These are phyloP conservation scores for Podospora pseudoanserina DNA, from an alignment of 495 filamentous ascomycete genomes.

Conservation along the genomic window DNA sequence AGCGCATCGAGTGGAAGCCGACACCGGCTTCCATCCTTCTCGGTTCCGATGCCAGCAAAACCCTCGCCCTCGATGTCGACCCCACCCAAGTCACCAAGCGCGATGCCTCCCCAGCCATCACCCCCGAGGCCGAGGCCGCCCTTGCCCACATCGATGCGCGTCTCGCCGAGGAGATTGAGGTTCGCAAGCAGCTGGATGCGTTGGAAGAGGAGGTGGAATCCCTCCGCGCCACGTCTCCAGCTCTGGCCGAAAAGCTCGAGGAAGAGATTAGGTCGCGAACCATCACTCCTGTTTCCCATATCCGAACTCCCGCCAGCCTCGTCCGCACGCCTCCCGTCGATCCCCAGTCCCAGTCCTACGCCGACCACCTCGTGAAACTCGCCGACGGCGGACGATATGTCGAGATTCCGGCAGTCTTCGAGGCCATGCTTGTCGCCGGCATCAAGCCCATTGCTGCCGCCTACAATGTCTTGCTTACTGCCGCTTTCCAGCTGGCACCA, in stretches of 20 bases:
- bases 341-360: slow-evolving; percentile 63
- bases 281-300: slow-evolving; percentile 37
- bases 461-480: slow-evolving; percentile 84
- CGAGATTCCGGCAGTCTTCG: slow-evolving; percentile 86
- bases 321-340: slow-evolving; percentile 44
- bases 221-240: slow-evolving; percentile 35
- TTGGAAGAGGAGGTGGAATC: slow-evolving; percentile 44
- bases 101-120: slow-evolving; percentile 21
- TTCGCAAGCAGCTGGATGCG: slow-evolving; percentile 43
- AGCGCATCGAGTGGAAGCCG: slow-evolving; percentile 83
- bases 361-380: slow-evolving; percentile 70
- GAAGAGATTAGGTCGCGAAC: slow-evolving; percentile 40
- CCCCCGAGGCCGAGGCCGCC: slow-evolving; percentile 39
- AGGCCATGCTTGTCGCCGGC: slow-evolving; percentile 73
- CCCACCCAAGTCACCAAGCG: slow-evolving; percentile 15
- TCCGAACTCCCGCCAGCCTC: slow-evolving; percentile 40
- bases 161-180: slow-evolving; percentile 47
- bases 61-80: slow-evolving; percentile 35
- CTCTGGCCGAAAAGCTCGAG: slow-evolving; percentile 34
- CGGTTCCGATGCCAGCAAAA: slow-evolving; percentile 46
- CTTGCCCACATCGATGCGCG: slow-evolving; percentile 49
- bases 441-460: slow-evolving; percentile 74
- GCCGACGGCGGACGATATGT: slow-evolving; percentile 63
- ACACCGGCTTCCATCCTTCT: slow-evolving; percentile 46
- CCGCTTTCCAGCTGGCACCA: slow-evolving; percentile 69